Conservation (phyloP, 306 rosid genomes). For the Medicago lupulina region DNA sequence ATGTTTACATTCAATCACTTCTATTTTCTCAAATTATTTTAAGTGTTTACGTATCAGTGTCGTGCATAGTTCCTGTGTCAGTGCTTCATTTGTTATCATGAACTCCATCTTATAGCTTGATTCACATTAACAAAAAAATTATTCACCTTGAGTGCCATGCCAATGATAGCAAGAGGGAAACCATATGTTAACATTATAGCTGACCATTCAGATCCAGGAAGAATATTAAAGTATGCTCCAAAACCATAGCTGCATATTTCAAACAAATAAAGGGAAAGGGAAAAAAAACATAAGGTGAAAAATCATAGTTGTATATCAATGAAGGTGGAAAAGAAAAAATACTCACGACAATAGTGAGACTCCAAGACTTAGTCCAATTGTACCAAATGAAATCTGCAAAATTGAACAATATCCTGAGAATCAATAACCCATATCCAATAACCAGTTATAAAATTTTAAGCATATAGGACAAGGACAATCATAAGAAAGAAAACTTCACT, state of each 20-base stretch:
- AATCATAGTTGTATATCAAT: slow-evolving; percentile 64
- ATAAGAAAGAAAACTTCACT: slow-evolving; percentile 5
- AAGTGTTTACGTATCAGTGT: not conserved
- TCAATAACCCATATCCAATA: no score
- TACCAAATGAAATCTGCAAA: slow-evolving; percentile 87
- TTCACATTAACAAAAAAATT: slow-evolving; percentile 17
- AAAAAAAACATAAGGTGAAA: slow-evolving; percentile 35
- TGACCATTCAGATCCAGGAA: slow-evolving; percentile 99
- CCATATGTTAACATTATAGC: slow-evolving; percentile 96
- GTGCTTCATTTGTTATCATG: not conserved
- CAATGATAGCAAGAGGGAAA: slow-evolving; percentile 97
- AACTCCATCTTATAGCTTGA: slow-evolving; percentile 13
- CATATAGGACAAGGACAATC: not conserved
- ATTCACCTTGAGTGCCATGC: slow-evolving; percentile 98
- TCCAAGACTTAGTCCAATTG: slow-evolving; percentile 78
- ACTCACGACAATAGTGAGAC: slow-evolving; percentile 78
- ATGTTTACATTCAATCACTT: not conserved
- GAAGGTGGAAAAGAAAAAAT: not conserved
- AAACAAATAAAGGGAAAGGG: not conserved
- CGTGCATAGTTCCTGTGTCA: not conserved
- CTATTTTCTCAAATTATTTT: not conserved
- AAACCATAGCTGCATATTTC: slow-evolving; percentile 75
- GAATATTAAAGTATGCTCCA: slow-evolving; percentile 90
- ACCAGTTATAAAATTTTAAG: no score
- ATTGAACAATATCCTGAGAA: slow-evolving; percentile 15